Evolutionary conservation across 2,329 filamentous ascomycete genomes (phyloP), one percentile per base, ranked within the genome.

Genomic region (Diaporthe ilicicola): DNA sequence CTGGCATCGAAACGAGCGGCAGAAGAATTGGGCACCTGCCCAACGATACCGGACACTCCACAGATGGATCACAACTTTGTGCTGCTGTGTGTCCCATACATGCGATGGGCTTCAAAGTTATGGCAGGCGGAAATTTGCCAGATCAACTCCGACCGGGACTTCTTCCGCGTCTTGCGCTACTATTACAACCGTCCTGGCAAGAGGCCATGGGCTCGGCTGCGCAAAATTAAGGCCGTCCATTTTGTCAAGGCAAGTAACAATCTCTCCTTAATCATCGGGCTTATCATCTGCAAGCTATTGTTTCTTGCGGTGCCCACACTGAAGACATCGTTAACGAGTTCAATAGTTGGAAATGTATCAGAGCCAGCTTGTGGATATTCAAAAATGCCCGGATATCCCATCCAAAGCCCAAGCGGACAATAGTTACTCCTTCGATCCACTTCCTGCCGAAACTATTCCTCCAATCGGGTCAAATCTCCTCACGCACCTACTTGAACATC

Each of bases 381-480:
- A 70, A 1, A 59, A 12, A 1, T 17, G 37, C 22, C 61, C 61
- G 2, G 59, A 64, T 27, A 42, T 70, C 29, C 67, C 53, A 4
- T 39, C 37, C 8, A 17, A 50, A n/a, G 15, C 32, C 9, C 44
- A 50, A 56, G 70, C 72, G 70, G 13, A 62, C 55, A n/a, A 12
- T 66, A 75, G 4, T 4, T 77, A 78, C 48, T 42, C 69, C n/a
- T 78, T 78, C 55, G 74, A 77, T 13, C 77, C 76, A 17, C 68
- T 75, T 24, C 73, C 76, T 1, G 72, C 75, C 4, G 76, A 78
- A 7, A 54, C 73, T 2, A 70, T 76, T 9, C 78, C 76, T 2
- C 77, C 76, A 0, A 73, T 78, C n/a, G 77, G 77, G 2, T 50
- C 74, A 2, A 75, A 77, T 24, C 66, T 76, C 2, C 75, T 79